Evolutionary conservation across 1,284 basidiomycete genomes (phyloP).

Genomic region (Puccinia horiana): DNA sequence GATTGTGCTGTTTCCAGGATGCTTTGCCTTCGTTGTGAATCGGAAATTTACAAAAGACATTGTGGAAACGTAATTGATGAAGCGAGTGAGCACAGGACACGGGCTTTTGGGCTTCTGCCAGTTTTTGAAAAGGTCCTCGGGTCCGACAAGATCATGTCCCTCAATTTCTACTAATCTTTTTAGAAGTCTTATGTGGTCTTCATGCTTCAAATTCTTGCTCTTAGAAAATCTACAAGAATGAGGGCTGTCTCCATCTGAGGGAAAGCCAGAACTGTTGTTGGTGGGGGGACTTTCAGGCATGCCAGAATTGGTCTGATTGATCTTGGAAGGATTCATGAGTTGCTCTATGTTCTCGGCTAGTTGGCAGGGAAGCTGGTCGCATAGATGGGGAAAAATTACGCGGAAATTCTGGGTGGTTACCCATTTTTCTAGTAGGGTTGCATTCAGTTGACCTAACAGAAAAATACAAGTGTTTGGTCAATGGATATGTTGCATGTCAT

Average conservation of each 20-base stretch:
- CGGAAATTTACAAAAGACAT: background rate
- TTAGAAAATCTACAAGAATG: background rate
- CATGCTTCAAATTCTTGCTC: background rate
- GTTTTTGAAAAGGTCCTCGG: background rate
- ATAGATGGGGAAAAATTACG: background rate
- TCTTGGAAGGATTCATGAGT: background rate
- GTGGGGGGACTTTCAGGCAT: background rate
- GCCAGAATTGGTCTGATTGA: background rate
- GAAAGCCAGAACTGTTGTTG: background rate
- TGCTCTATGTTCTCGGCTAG: background rate
- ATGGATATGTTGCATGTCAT: no score
- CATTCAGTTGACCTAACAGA: background rate
- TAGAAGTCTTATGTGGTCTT: conserved; percentile 5
- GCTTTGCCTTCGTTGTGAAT: background rate
- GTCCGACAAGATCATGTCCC: background rate
- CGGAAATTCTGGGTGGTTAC: background rate
- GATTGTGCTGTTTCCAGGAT: conserved; percentile 18
- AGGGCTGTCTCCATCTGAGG: background rate
- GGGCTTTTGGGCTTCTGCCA: background rate
- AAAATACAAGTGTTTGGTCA: background rate
- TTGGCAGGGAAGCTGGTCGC: background rate
- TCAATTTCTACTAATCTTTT: background rate
- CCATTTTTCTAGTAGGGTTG: background rate
- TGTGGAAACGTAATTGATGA: background rate
- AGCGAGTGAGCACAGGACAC: background rate